A percentile compares a stretch with the other conserved stretches of the same genome.
Evolutionary conservation across 2,329 filamentous ascomycete genomes (phyloP).

Genomic region (Pseudocercospora fijiensis): DNA sequence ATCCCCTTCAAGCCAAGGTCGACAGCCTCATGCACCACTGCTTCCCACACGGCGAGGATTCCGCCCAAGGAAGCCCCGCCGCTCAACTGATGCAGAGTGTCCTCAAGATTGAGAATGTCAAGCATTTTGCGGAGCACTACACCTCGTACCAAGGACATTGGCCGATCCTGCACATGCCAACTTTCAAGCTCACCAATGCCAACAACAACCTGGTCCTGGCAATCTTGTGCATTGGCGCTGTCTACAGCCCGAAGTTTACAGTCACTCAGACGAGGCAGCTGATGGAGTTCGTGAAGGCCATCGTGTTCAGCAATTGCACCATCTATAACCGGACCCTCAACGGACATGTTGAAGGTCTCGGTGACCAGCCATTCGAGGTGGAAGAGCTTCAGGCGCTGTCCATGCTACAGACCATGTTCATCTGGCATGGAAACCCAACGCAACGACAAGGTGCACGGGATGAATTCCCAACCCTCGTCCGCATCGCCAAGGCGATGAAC

Average conservation of each 20-base stretch:
- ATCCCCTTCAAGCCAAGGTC: conserved; percentile 49
- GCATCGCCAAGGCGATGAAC: conserved; percentile 57
- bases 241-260: conserved; percentile 66
- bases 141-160: conserved; percentile 72
- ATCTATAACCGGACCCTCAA: conserved; percentile 50
- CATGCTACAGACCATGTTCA: conserved; percentile 61
- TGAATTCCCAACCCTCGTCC: conserved; percentile 58
- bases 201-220: conserved; percentile 66
- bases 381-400: conserved; percentile 68
- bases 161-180: conserved; percentile 69
- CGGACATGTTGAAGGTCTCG: conserved; percentile 42
- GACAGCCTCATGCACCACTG: conserved; percentile 51
- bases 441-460: conserved; percentile 65
- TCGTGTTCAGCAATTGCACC: conserved; percentile 57
- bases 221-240: conserved; percentile 72
- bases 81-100: conserved; percentile 48
- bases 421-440: conserved; percentile 67
- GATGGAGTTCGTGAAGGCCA: conserved; percentile 62
- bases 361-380: conserved; percentile 45
- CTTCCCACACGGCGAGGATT: conserved; percentile 57
- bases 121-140: conserved; percentile 69
- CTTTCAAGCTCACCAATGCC: conserved; percentile 65
- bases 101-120: conserved; percentile 66
- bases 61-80: conserved; percentile 55
- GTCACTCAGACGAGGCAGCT: conserved; percentile 64